Conservation (phyloP, 495 filamentous ascomycete species). For the Penicillium maclennaniae region DNA sequence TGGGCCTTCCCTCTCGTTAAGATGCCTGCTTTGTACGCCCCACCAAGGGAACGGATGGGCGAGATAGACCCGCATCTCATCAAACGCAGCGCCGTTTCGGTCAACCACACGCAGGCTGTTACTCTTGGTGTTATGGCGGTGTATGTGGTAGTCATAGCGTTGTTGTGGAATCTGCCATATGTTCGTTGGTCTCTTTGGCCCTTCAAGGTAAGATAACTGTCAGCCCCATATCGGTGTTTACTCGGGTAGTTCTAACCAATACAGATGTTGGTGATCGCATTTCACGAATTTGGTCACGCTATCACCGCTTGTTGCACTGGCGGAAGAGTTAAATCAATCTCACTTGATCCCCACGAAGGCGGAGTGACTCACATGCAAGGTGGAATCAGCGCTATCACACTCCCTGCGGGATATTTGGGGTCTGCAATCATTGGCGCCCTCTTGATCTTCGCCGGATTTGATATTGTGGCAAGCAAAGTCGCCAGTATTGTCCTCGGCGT, state of each 20-base stretch:
- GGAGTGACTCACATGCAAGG: constrained; percentile 77
- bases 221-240: not conserved
- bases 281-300: constrained; percentile 80
- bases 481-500: constrained; percentile 68
- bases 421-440: constrained; percentile 71
- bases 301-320: constrained; percentile 69
- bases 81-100: constrained; percentile 52
- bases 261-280: constrained; percentile 80
- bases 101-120: constrained; percentile 67
- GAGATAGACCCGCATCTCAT: constrained; percentile 29
- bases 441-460: constrained; percentile 75
- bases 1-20: not conserved
- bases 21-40: constrained; percentile 33
- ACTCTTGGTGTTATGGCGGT: constrained; percentile 66
- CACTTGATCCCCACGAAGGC: constrained; percentile 64
- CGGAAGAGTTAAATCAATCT: constrained; percentile 68
- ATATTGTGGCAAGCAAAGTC: constrained; percentile 75
- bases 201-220: constrained; percentile 59
- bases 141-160: constrained; percentile 69
- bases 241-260: not conserved
- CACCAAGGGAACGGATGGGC: constrained; percentile 21
- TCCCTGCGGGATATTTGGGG: constrained; percentile 75
- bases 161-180: constrained; percentile 78
- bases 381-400: constrained; percentile 66
- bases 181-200: constrained; percentile 70